Evolutionary conservation across 2,329 filamentous ascomycete species (phyloP).

Genomic region (Aspergillus oerlinghausenensis): DNA sequence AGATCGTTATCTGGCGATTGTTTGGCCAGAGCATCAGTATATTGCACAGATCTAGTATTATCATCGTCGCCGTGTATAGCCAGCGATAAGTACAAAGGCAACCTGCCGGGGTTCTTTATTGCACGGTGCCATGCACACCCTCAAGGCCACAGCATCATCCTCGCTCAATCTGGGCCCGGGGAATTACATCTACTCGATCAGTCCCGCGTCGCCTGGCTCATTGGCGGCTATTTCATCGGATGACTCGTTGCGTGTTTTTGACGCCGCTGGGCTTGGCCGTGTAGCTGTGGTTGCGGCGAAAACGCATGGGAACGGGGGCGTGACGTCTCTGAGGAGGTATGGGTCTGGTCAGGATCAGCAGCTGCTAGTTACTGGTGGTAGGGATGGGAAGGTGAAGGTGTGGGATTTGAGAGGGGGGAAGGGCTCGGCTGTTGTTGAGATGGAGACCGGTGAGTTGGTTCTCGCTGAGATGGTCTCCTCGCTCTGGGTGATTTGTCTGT

Average conservation of each 20-base stretch:
- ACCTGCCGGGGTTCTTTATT: background rate
- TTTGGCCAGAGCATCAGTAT: background rate
- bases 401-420: constrained; percentile 37
- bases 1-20: too few relatives aligned
- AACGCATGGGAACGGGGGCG: constrained; percentile 30
- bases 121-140: constrained; percentile 26
- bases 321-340: constrained; percentile 35
- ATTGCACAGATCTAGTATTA: background rate
- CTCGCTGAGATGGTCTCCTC: background rate
- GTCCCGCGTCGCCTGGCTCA: constrained; percentile 22
- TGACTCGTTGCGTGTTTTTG: constrained; percentile 41
- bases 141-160: constrained; percentile 30
- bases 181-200: constrained; percentile 42
- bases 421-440: constrained; percentile 27
- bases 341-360: constrained; percentile 19
- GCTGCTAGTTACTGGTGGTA: constrained; percentile 33
- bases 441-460: constrained; percentile 32
- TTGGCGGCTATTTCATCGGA: constrained; percentile 44
- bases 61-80: background rate
- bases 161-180: constrained; percentile 36
- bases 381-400: constrained; percentile 38
- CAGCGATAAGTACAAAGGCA: constrained; percentile 1
- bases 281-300: constrained; percentile 24
- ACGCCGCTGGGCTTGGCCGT: constrained; percentile 30
- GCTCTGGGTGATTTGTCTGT: background rate